Evolutionary conservation across 169 alveolate species (phyloP).

Genomic region (Babesia bigemina): DNA sequence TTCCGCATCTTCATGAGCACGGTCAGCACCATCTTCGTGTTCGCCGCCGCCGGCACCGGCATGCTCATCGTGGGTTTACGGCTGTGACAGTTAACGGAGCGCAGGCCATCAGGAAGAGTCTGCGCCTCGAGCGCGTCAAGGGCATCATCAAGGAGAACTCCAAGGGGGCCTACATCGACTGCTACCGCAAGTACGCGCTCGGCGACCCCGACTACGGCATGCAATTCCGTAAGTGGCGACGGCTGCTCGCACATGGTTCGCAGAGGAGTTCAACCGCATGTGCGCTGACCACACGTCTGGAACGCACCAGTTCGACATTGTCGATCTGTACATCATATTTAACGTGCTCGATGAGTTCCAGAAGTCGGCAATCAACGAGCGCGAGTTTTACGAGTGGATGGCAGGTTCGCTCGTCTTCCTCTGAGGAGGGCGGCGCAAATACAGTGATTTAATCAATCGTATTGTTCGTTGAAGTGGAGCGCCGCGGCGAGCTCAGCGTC

Average conservation of each 20-base stretch:
- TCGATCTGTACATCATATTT: conserved; percentile 85
- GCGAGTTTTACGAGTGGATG: conserved; percentile 89
- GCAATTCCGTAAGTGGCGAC: conserved; percentile 78
- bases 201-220: conserved; percentile 90
- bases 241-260: not conserved
- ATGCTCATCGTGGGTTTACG: conserved; percentile 74
- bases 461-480: conserved; percentile 12
- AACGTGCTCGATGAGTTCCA: conserved; percentile 90
- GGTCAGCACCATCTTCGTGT: conserved; percentile 70
- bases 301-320: conserved; percentile 83
- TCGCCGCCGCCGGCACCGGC: conserved; percentile 83
- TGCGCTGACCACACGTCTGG: conserved; percentile 89
- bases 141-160: conserved; percentile 77
- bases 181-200: conserved; percentile 85
- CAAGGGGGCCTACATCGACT: conserved; percentile 85
- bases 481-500: conserved; percentile 61
- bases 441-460: conserved; percentile 22
- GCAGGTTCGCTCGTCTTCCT: conserved; percentile 75
- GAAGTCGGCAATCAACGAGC: conserved; percentile 87
- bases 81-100: not conserved
- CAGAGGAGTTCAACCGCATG: conserved; percentile 87
- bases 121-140: conserved; percentile 86
- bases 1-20: conserved; percentile 52
- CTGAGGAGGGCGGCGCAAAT: not conserved
- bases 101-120: conserved; percentile 83